These are phyloP conservation scores for Trichoderma atroviride DNA, from an alignment of 2,329 filamentous ascomycete genomes.

Conservation along the genomic window DNA sequence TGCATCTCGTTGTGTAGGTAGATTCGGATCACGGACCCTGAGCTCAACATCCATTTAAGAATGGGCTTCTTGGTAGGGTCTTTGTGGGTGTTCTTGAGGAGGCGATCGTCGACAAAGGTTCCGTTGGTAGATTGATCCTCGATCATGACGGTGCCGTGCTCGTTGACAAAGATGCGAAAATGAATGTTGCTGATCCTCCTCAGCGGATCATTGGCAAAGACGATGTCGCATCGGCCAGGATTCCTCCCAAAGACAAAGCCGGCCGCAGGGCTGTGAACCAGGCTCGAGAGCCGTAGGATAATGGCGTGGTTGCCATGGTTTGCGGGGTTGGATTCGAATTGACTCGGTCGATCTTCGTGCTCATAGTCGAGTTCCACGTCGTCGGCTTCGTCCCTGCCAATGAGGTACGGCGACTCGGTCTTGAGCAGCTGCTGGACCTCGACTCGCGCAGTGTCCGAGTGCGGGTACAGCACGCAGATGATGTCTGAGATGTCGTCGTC, in stretches of 20 bases:
- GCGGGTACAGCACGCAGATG: constrained; percentile 83
- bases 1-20: constrained; percentile 53
- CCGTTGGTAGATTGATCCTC: constrained; percentile 96
- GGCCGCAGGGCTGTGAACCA: constrained; percentile 65
- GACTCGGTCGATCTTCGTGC: constrained; percentile 52
- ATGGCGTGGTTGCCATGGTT: constrained; percentile 64
- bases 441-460: constrained; percentile 69
- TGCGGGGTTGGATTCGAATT: constrained; percentile 47
- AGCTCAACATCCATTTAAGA: constrained; percentile 64
- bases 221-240: constrained; percentile 68
- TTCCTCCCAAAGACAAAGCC: constrained; percentile 92
- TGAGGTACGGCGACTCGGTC: constrained; percentile 53
- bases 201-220: constrained; percentile 65
- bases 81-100: constrained; percentile 56
- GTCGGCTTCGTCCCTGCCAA: constrained; percentile 55
- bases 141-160: constrained; percentile 85
- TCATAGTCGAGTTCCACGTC: constrained; percentile 55
- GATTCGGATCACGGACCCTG: constrained; percentile 74
- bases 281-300: constrained; percentile 76
- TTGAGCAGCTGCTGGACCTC: constrained; percentile 62
- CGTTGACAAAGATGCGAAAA: constrained; percentile 89
- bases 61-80: constrained; percentile 38
- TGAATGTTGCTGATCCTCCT: constrained; percentile 90
- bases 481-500: constrained; percentile 86
- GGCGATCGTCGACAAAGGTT: constrained; percentile 76